A percentile compares a stretch with the other conserved stretches of the same genome.
phyloP scores from a whole-genome alignment of 148 eudicot species.

The Selenicereus undatus region DNA sequence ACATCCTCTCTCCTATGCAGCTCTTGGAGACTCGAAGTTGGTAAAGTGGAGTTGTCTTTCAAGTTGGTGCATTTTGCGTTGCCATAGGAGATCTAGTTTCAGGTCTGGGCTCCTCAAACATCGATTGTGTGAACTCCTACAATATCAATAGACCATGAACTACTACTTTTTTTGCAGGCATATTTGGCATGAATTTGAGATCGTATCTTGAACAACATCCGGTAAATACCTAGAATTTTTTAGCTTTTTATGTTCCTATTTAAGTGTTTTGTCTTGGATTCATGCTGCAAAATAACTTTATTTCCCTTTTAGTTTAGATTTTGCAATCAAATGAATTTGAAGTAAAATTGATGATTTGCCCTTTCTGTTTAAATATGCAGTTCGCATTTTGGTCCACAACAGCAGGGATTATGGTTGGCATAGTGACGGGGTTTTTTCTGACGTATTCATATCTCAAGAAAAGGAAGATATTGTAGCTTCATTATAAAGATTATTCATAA shows the following conservation, averaged over 20 bases:
- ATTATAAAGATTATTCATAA: no score
- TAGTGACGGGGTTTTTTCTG: slow-evolving; percentile 60
- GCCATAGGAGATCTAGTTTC: slow-evolving; percentile 88
- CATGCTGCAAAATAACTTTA: neutral
- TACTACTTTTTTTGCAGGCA: slow-evolving; percentile 48
- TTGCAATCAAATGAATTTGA: neutral
- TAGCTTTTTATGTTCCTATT: neutral
- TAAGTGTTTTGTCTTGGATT: neutral
- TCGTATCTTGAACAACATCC: slow-evolving; percentile 89
- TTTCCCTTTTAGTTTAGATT: neutral
- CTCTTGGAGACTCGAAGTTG: slow-evolving; percentile 93
- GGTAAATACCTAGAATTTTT: slow-evolving; percentile 35
- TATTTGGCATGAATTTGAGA: slow-evolving; percentile 97
- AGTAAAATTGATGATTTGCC: neutral
- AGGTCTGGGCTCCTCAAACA: slow-evolving; percentile 36
- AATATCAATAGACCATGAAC: neutral
- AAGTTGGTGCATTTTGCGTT: slow-evolving; percentile 91
- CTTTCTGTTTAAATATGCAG: slow-evolving; percentile 40
- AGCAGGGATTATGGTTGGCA: slow-evolving; percentile 79
- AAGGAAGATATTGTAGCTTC: slow-evolving; percentile 63
- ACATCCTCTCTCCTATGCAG: slow-evolving; percentile 34
- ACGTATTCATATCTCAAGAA: slow-evolving; percentile 74
- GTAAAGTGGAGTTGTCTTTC: slow-evolving; percentile 98
- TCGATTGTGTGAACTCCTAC: neutral
- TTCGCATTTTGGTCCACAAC: slow-evolving; percentile 94